phyloP scores from a whole-genome alignment of 164 flowering plant species.

The Tinospora cordifolia region DNA sequence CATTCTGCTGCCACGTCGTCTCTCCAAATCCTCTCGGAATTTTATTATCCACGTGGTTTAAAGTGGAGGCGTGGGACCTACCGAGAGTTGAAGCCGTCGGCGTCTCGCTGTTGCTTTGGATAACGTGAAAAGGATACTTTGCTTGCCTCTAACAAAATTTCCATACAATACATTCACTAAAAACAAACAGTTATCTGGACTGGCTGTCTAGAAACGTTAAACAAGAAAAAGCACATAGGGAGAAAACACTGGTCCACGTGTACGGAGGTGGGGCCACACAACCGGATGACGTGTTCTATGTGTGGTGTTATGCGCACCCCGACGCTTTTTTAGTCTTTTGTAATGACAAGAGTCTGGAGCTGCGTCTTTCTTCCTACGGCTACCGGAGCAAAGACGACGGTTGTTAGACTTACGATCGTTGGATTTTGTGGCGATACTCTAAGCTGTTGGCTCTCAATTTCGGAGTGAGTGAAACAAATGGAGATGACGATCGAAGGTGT shows the following conservation, averaged over 20 bases:
- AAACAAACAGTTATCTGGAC: no score
- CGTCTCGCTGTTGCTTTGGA: not conserved
- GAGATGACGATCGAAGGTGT: constrained; percentile 60
- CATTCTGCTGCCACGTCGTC: not conserved
- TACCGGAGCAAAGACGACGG: no score
- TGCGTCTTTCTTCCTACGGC: no score
- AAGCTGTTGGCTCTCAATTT: not conserved
- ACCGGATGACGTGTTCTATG: not conserved
- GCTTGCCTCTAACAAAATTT: no score
- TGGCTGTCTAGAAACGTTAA: no score
- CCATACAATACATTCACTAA: no score
- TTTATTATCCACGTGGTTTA: not conserved
- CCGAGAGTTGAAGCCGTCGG: not conserved
- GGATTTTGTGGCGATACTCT: not conserved
- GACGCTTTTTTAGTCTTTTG: not conserved
- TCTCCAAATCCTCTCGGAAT: not conserved
- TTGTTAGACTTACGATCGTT: not conserved
- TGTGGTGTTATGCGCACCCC: not conserved
- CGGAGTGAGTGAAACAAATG: constrained; percentile 20
- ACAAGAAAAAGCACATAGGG: no score
- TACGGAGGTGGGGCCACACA: no score
- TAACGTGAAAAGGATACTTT: no score
- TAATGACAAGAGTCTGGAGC: no score
- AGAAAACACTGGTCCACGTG: no score
- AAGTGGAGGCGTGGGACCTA: not conserved